Evolutionary conservation across 2,329 filamentous ascomycete genomes (phyloP), one percentile per base, ranked within the genome.

Genomic region (Metarhizium robertsii): DNA sequence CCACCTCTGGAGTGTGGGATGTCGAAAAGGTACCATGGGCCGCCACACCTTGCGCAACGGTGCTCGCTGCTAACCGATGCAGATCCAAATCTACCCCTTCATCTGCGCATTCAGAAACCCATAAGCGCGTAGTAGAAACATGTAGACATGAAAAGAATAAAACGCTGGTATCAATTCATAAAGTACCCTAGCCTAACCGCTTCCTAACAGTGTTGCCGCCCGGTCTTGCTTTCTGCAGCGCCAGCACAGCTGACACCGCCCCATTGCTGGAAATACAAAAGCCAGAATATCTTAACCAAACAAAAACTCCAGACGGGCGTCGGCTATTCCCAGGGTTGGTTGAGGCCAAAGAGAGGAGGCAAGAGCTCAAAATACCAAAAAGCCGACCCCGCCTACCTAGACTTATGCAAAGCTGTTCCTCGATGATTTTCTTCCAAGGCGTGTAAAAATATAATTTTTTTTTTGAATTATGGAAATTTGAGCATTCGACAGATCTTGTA

Each of bases 1-100:
- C 78, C 10, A 78, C 73, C 58, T 77, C 71, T 47, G 88, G 85
- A 0, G 90, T 95, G 8, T 96, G 91, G 91, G 89, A 96, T 74
- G 66, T 87, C 57, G 80, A 85, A 40, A 87, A 87, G 63, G 82
- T 82, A 59, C 5, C 18, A 6, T 18, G 11, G 25, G 8, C 29
- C 11, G 32, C 5, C 6, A 18, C 40, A 2, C 13, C 16, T 2
- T 40, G 14, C 14, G 36, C 36, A 2, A 29, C 5, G 7, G 38
- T 11, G n/a, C 38, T 25, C 5, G 20, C 14, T 40, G 32, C 48
- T 30, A 10, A 30, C 30, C 2, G 14, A 10, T n/a, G 13, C 54
- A 78, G 75, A 69, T 71, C 54, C 74, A 79, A 62, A 78, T 82
- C 55, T 78, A 76, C 61, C 75, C 79, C 16, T 75, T 75, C 63